These are phyloP conservation scores for Ascochyta lentis DNA, from an alignment of 2,329 filamentous ascomycete genomes.

Conservation along the genomic window DNA sequence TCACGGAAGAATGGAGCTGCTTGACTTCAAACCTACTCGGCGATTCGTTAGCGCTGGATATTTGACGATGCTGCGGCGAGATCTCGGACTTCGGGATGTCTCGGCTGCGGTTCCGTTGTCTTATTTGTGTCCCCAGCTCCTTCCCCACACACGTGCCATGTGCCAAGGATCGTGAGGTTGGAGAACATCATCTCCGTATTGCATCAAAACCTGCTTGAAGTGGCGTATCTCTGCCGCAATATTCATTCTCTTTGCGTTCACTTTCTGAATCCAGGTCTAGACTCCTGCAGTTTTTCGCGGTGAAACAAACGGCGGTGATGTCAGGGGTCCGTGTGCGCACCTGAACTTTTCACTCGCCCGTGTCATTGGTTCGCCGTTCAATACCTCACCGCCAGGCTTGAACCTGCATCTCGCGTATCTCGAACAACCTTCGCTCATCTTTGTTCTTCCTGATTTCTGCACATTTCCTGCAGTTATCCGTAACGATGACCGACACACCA, in stretches of 20 bases:
- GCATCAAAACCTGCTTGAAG: neutral
- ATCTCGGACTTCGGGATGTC: neutral
- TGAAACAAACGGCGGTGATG: conserved; percentile 31
- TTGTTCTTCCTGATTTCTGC: neutral
- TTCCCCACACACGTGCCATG: conserved; percentile 14
- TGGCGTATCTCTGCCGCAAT: neutral
- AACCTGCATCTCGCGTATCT: conserved; percentile 6
- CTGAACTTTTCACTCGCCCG: conserved; percentile 33
- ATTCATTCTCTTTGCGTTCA: neutral
- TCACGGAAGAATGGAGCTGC: neutral
- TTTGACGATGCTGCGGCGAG: neutral
- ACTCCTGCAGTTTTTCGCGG: conserved; percentile 8
- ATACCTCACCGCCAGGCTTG: conserved; percentile 28
- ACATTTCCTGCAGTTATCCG: neutral
- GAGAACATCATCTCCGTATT: neutral
- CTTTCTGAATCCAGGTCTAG: conserved; percentile 2
- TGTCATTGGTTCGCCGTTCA: conserved; percentile 31
- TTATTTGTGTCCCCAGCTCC: conserved; percentile 1
- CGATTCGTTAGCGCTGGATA: neutral
- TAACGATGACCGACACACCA: conserved; percentile 40
- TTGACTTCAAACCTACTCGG: neutral
- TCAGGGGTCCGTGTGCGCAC: conserved; percentile 32
- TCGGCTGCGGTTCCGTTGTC: conserved; percentile 5
- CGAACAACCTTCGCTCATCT: conserved; percentile 3
- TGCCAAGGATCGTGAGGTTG: conserved; percentile 15